phyloP scores from a whole-genome alignment of 1,139 yeast genomes.

The Waltiozyma sp. region DNA sequence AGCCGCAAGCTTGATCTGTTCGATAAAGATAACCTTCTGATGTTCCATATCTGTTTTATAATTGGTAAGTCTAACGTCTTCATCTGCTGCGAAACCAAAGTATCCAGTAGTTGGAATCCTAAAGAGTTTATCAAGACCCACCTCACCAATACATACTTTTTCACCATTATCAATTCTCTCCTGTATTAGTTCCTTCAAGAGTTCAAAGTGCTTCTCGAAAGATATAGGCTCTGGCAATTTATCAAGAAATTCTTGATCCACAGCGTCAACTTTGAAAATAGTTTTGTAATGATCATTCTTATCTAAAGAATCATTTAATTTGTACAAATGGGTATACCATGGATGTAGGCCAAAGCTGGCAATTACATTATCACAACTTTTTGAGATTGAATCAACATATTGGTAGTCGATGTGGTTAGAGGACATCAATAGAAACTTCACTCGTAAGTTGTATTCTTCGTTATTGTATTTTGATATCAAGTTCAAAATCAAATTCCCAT shows the following conservation, averaged over 20 bases:
- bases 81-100: slow-evolving; percentile 14
- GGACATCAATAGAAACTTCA: slow-evolving; percentile 36
- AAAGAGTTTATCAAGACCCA: slow-evolving; percentile 76
- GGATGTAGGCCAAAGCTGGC: slow-evolving; percentile 86
- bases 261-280: slow-evolving; percentile 23
- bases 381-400: slow-evolving; percentile 23
- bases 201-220: slow-evolving; percentile 28
- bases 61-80: slow-evolving; percentile 23
- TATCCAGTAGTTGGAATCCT: slow-evolving; percentile 54
- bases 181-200: slow-evolving; percentile 7
- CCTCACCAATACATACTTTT: slow-evolving; percentile 56
- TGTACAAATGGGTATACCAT: slow-evolving; percentile 69
- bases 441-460: slow-evolving; percentile 2
- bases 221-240: slow-evolving; percentile 53
- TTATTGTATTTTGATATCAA: slow-evolving; percentile 5
- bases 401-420: slow-evolving; percentile 42
- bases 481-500: slow-evolving; percentile 6
- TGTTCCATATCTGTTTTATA: slow-evolving; percentile 51
- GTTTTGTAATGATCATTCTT: slow-evolving; percentile 40
- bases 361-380: slow-evolving; percentile 24
- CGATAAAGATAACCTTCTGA: slow-evolving; percentile 42
- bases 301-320: slow-evolving; percentile 18
- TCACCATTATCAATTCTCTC: slow-evolving; percentile 1
- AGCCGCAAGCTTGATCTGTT: slow-evolving; percentile 46
- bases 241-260: slow-evolving; percentile 29